phyloP scores from a whole-genome alignment of 805 yeast genomes.

The Candida maesae region DNA sequence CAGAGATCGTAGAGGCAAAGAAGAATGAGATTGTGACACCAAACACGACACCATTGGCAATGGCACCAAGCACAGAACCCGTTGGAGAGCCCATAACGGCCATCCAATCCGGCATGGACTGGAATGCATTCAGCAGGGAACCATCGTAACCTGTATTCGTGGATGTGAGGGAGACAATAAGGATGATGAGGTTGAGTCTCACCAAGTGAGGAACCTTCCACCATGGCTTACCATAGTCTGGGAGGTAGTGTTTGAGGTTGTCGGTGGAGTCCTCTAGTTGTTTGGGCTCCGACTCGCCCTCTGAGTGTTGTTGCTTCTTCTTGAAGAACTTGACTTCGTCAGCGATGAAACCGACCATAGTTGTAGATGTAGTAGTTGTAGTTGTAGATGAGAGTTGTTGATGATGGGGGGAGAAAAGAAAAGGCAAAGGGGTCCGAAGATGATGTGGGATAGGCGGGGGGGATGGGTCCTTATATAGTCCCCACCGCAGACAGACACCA shows the following conservation, averaged over 20 bases:
- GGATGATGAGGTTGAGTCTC: conserved; percentile 34
- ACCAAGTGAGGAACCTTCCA: conserved; percentile 35
- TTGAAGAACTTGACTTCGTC: conserved; percentile 22
- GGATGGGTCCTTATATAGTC: too few species aligned
- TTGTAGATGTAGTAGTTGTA: too few species aligned
- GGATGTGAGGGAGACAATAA: conserved; percentile 42
- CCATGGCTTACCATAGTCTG: conserved; percentile 31
- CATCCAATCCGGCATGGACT: conserved; percentile 40
- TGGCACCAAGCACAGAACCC: conserved; percentile 39
- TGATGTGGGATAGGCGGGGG: too few species aligned
- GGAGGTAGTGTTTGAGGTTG: conserved; percentile 22
- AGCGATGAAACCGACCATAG: conserved; percentile 21
- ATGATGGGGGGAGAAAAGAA: not conserved
- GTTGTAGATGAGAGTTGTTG: not conserved
- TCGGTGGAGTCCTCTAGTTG: conserved; percentile 4
- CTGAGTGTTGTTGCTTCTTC: conserved; percentile 5
- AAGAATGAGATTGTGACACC: conserved; percentile 35
- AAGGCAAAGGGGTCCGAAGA: too few species aligned
- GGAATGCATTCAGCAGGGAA: conserved; percentile 48
- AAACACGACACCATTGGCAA: conserved; percentile 39
- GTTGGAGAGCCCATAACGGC: conserved; percentile 36
- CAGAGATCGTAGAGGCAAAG: conserved; percentile 30
- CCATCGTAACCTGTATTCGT: conserved; percentile 48
- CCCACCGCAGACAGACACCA: too few species aligned
- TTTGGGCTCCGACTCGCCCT: not conserved